Conservation (phyloP, 441 rosid genomes). For the Pelargonium exstipulatum region DNA sequence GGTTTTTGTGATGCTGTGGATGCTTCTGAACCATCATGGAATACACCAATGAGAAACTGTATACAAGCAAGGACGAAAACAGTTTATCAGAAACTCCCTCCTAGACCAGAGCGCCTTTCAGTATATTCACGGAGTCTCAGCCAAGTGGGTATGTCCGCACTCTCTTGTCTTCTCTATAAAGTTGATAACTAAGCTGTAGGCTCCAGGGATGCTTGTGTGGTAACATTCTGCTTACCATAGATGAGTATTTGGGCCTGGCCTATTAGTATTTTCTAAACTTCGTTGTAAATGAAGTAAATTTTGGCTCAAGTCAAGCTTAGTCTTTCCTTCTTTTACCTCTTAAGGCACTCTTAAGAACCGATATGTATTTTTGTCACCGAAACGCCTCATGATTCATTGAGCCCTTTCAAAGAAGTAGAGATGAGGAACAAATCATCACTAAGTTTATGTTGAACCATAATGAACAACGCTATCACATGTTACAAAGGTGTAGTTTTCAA, state of each 20-base stretch:
- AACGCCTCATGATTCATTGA: background rate
- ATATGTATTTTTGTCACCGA: no score
- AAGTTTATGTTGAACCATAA: background rate
- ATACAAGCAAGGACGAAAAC: slow-evolving; percentile 32
- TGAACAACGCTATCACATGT: background rate
- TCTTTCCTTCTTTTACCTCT: no score
- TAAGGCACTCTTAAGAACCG: background rate
- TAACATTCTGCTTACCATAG: background rate
- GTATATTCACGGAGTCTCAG: slow-evolving; percentile 52
- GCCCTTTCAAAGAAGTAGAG: background rate
- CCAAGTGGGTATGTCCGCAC: slow-evolving; percentile 41
- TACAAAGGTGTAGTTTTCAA: background rate
- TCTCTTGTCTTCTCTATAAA: background rate
- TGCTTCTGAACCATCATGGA: slow-evolving; percentile 64
- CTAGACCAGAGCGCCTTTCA: slow-evolving; percentile 57
- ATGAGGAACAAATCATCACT: background rate
- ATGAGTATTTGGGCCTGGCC: background rate
- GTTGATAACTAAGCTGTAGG: background rate
- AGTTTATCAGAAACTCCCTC: slow-evolving; percentile 44
- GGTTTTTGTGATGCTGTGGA: slow-evolving; percentile 52
- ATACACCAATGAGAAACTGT: slow-evolving; percentile 59
- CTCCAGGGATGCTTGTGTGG: background rate
- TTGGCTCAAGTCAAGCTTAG: background rate
- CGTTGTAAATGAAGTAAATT: background rate
- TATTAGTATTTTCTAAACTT: background rate